phyloP scores from a whole-genome alignment of 805 yeast genomes.

The Maudiozyma bulderi region DNA sequence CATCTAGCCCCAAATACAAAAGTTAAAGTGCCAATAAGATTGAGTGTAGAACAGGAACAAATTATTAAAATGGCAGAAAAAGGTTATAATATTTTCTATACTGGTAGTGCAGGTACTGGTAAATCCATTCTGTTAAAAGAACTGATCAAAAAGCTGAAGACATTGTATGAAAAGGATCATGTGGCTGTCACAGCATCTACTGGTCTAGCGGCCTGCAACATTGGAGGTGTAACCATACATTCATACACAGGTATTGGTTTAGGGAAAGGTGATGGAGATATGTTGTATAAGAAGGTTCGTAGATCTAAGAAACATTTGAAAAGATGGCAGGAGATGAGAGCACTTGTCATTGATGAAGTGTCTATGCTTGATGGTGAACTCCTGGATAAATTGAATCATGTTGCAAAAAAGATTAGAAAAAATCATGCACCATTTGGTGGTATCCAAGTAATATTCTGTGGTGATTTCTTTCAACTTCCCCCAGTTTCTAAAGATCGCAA shows the following conservation, averaged over 20 bases:
- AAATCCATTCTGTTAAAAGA: slow-evolving; percentile 75
- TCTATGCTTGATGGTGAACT: slow-evolving; percentile 71
- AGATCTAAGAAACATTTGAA: slow-evolving; percentile 39
- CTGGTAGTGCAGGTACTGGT: slow-evolving; percentile 99
- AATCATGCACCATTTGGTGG: slow-evolving; percentile 63
- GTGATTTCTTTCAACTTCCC: slow-evolving; percentile 77
- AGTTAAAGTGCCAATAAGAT: slow-evolving; percentile 23
- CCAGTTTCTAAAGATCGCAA: slow-evolving; percentile 36
- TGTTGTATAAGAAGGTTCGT: slow-evolving; percentile 43
- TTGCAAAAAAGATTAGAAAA: slow-evolving; percentile 45
- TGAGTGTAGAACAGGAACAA: slow-evolving; percentile 54
- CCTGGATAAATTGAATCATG: slow-evolving; percentile 51
- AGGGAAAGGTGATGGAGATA: slow-evolving; percentile 44
- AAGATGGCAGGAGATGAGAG: slow-evolving; percentile 50
- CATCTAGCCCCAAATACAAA: slow-evolving; percentile 17
- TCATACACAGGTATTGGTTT: slow-evolving; percentile 72
- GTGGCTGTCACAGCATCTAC: slow-evolving; percentile 81
- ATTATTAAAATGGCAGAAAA: slow-evolving; percentile 54
- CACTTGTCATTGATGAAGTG: slow-evolving; percentile 65
- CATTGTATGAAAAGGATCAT: slow-evolving; percentile 36
- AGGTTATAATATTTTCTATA: slow-evolving; percentile 72
- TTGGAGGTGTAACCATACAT: slow-evolving; percentile 71
- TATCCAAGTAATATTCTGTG: slow-evolving; percentile 64
- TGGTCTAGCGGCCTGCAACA: slow-evolving; percentile 74
- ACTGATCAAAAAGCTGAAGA: slow-evolving; percentile 44